Conservation (phyloP, 106 monocot species). For the Allium fistulosum region DNA sequence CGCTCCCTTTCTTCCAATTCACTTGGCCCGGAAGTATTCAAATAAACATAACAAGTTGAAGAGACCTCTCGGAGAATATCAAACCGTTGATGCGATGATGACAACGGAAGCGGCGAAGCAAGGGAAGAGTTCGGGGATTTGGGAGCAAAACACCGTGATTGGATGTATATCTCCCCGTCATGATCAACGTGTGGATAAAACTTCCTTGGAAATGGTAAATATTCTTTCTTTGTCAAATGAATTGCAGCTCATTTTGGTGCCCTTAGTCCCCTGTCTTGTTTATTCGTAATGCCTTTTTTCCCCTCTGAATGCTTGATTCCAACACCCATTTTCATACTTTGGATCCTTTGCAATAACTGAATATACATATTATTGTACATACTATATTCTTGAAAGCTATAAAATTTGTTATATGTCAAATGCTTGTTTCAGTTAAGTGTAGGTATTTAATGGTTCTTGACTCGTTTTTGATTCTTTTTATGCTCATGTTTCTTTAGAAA, state of each 20-base stretch:
- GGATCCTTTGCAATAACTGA: no score
- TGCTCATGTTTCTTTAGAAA: no score
- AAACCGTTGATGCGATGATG: conserved; percentile 7
- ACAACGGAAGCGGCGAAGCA: conserved; percentile 1
- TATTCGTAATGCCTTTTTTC: no score
- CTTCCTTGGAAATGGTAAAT: conserved; percentile 20
- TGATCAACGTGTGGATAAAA: conserved; percentile 18
- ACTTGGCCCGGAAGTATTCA: conserved; percentile 24
- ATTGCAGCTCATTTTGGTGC: background rate
- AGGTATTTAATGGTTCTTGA: no score
- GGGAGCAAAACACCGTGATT: conserved; percentile 24
- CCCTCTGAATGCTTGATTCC: no score
- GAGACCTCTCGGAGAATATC: conserved; percentile 25
- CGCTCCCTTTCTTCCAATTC: conserved; percentile 42
- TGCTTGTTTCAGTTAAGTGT: no score
- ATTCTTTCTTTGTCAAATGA: background rate
- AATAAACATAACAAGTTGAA: conserved; percentile 57
- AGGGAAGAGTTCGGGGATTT: conserved; percentile 17
- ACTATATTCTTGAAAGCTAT: no score
- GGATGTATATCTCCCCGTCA: conserved; percentile 5
- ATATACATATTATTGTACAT: no score
- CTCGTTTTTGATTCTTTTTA: no score
- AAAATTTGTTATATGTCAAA: no score
- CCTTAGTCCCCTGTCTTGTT: background rate
- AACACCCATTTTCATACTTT: no score